phyloP scores from a whole-genome alignment of 139 green algal genomes.

The Protoeuglena noctilucae region DNA sequence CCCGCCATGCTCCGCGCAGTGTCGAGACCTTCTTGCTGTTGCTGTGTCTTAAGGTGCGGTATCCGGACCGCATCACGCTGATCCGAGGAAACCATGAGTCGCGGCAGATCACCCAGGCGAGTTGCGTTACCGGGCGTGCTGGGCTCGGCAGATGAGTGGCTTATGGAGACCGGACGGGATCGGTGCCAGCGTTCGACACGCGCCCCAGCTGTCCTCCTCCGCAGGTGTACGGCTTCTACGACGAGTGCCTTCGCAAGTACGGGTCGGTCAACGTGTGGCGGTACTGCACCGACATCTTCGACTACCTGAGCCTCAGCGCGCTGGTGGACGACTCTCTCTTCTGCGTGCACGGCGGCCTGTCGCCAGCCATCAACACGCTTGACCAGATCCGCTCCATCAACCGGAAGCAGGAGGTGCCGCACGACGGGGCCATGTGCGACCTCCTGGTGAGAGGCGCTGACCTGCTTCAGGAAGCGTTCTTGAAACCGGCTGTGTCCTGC shows the following conservation, averaged over 20 bases:
- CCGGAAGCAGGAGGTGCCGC: slow-evolving; percentile 94
- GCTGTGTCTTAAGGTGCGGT: slow-evolving; percentile 88
- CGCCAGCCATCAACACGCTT: slow-evolving; percentile 71
- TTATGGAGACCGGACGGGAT: background rate
- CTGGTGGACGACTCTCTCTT: slow-evolving; percentile 86
- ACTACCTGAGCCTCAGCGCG: slow-evolving; percentile 80
- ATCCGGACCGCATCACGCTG: slow-evolving; percentile 38
- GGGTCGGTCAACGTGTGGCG: slow-evolving; percentile 91
- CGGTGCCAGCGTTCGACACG: background rate
- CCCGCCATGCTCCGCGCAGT: too few species aligned
- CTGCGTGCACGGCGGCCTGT: slow-evolving; percentile 93
- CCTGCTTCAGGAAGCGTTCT: too few species aligned
- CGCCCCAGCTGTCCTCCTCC: background rate
- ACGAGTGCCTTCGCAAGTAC: slow-evolving; percentile 98
- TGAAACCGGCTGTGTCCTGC: too few species aligned
- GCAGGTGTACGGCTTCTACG: slow-evolving; percentile 95
- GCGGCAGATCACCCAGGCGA: slow-evolving; percentile 38
- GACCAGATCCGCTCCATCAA: slow-evolving; percentile 94
- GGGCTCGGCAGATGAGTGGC: background rate
- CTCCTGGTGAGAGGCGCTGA: too few species aligned
- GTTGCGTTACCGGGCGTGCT: too few species aligned
- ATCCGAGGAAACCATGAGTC: slow-evolving; percentile 42
- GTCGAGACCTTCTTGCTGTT: slow-evolving; percentile 97
- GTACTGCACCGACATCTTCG: slow-evolving; percentile 98
- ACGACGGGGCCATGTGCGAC: slow-evolving; percentile 98